Evolutionary conservation across 1,284 basidiomycete genomes (phyloP).

Genomic region (Grifola frondosa): DNA sequence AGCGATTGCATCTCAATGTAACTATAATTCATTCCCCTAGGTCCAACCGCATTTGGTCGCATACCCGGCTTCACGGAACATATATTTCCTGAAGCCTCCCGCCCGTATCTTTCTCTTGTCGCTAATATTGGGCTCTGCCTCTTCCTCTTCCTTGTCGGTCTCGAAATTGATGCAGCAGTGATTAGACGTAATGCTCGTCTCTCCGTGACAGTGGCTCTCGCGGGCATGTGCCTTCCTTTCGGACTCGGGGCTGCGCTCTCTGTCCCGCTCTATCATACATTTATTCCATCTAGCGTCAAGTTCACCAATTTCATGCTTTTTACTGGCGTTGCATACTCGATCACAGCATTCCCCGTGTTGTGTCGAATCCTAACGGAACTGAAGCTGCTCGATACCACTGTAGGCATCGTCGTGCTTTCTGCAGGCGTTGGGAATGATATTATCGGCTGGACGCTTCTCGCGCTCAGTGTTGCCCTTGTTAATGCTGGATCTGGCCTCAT

Average conservation of each 20-base stretch:
- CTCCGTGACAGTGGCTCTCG: constrained; percentile 49
- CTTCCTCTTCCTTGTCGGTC: constrained; percentile 90
- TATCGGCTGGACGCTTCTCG: constrained; percentile 75
- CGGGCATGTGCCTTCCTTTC: constrained; percentile 49
- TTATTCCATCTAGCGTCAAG: constrained; percentile 65
- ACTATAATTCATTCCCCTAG: constrained; percentile 35
- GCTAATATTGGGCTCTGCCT: constrained; percentile 94
- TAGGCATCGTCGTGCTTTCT: constrained; percentile 90
- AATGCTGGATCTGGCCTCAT: constrained; percentile 76
- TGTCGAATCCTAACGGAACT: constrained; percentile 86
- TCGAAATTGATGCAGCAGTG: constrained; percentile 83
- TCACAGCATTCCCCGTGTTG: constrained; percentile 93
- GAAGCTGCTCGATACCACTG: constrained; percentile 87
- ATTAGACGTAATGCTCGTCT: constrained; percentile 77
- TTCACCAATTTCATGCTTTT: constrained; percentile 93
- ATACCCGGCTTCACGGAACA: constrained; percentile 80
- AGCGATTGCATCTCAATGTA: too few species aligned
- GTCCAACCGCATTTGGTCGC: constrained; percentile 76
- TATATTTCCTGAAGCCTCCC: constrained; percentile 76
- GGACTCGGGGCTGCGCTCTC: constrained; percentile 81
- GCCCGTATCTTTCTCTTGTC: constrained; percentile 81
- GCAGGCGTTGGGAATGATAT: constrained; percentile 94
- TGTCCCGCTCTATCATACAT: constrained; percentile 77
- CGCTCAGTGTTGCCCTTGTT: constrained; percentile 87
- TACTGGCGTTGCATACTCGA: constrained; percentile 87